Evolutionary conservation across 805 yeast genomes (phyloP).

Genomic region (Schizosaccharomyces pombe): DNA sequence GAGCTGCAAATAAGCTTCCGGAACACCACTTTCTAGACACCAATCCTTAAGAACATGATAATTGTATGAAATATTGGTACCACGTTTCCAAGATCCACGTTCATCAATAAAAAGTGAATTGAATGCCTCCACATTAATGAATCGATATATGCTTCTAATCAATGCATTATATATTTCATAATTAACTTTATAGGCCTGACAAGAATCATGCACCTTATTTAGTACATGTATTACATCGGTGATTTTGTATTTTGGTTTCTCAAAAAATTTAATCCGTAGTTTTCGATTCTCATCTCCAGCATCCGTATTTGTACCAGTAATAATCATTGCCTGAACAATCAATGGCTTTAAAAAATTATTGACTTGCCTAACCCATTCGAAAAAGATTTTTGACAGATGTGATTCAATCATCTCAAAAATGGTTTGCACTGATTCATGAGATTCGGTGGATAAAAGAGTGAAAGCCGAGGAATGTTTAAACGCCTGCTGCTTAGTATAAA

Average conservation of each 20-base stretch:
- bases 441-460: not conserved
- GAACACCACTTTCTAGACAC: constrained; percentile 84
- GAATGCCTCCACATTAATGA: constrained; percentile 81
- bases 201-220: not conserved
- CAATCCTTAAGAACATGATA: constrained; percentile 93
- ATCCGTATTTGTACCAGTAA: not conserved
- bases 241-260: not conserved
- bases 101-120: constrained; percentile 89
- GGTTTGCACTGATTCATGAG: not conserved
- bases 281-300: not conserved
- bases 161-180: not conserved
- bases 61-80: constrained; percentile 85
- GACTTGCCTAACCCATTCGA: not conserved
- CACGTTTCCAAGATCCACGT: constrained; percentile 93
- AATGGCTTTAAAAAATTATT: not conserved
- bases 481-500: not conserved
- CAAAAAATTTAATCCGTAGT: not conserved
- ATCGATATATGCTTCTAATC: constrained; percentile 27
- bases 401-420: not conserved
- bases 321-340: not conserved
- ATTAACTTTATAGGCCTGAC: not conserved
- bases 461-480: not conserved
- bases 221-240: not conserved
- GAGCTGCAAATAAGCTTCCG: constrained; percentile 64
- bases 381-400: not conserved